Base-by-base conservation (phyloP, 768 basidiomycete genomes). In the Boletus huronensis region DNA sequence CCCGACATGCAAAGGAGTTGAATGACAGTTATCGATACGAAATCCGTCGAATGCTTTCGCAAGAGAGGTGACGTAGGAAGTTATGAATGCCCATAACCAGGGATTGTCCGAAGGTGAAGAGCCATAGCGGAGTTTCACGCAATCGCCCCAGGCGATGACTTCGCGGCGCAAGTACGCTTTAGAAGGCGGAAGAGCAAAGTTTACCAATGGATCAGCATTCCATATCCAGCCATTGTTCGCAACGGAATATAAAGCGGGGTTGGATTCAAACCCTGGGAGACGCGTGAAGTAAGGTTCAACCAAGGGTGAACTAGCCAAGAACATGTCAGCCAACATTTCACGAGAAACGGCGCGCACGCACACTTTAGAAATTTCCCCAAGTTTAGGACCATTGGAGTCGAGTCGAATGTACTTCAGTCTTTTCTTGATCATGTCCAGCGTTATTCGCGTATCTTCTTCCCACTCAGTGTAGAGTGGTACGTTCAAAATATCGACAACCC, bases 141-240 rank as follows among this genome's bases (percentile, higher is more conserved):
- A 98, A 71, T 99, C 97, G 41, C 87, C 85, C 97, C 97, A 99
- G 25, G 87, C 93, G 62, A 98, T 98, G 51, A 99, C 93, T 70
- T 98, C 92, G 46, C 97, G 88, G 23, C 93, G 87, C 42, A 98
- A 79, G 72, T 98, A 99, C 0, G 93, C 90, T 70, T 95, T 97
- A 23, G 96, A 98, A 0, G 89, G 89, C 26, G 83, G 81, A 14
- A 90, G 81, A 8, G 96, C 97, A 73, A 99, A 99, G 74, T 98
- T 98, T 59, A 85, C 79, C 16, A 98, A 80, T 0, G 97, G 96
- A 66, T 99, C 87, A 2, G 96, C 95, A 59, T 87, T 75, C 96
- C 97, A 99, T 60, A 99, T 93, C 97, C 97, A 99, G 3, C 97
- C 97, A 67, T 99, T 99, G 72, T 98, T 98, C 6, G 96, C 97